Evolutionary conservation across 441 rosid genomes (phyloP), one percentile per base, ranked within the genome.

Genomic region (Corymbia citriodora): DNA sequence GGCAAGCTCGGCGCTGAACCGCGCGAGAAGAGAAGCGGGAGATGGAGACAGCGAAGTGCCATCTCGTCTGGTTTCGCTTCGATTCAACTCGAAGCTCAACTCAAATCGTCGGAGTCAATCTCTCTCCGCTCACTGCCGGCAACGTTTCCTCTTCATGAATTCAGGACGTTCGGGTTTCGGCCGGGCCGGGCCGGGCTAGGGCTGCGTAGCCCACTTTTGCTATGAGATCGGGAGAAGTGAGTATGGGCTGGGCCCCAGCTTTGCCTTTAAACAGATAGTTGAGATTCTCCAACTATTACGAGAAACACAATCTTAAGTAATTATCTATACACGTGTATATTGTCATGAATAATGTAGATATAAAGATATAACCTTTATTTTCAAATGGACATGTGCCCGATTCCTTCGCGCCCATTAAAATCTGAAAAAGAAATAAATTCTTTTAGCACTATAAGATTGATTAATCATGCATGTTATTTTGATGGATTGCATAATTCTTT

Each of bases 91-190:
- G 88, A 49, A 29, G 33, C 15, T 86, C 36, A 29, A 29, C 88
- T 50, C 27, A 55, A 2, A 45, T 87, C 88, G 59, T 9, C 88
- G 4, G 88, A n/a, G 87, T 16, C 33, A 9, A 33, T 18, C 7
- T 0, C 8, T 21, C 29, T 0, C 2, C 50, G 27, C 29, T 74
- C 83, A 0, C 50, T 17, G 1, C n/a, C n/a, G 2, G 83, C 83
- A 0, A 50, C 83, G 6, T 48, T 10, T 31, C 48, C 14, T 74
- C 21, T 21, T 36, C 83, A 40, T 5, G 50, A 74, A 45, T 40
- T 50, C 83, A 40, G 21, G 50, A 1, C 0, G 29, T 40, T 40
- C 50, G n/a, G 50, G 50, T 40, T 74, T 21, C 17, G 29, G 83
- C 61, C 88, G 54, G 87, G 54, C 48, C 19, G 54, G 87, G 87